phyloP scores from a whole-genome alignment of 352 stramenopile genomes.

The Plasmopara viticola region DNA sequence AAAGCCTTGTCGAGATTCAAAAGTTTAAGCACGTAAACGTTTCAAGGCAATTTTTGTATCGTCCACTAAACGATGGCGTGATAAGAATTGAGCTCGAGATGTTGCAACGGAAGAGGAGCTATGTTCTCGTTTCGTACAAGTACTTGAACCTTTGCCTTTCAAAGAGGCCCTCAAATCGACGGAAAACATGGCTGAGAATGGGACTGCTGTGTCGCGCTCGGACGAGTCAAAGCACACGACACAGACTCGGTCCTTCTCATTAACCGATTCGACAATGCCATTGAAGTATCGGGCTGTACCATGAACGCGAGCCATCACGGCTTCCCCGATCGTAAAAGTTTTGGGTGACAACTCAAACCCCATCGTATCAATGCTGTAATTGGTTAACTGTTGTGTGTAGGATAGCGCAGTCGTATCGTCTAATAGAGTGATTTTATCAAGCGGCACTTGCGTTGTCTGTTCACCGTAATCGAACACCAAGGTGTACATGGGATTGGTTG shows the following conservation, averaged over 20 bases:
- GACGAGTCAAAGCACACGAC: slow-evolving; percentile 67
- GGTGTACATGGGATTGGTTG: slow-evolving; percentile 19
- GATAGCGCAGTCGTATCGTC: slow-evolving; percentile 48
- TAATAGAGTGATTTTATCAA: slow-evolving; percentile 46
- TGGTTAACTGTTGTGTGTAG: slow-evolving; percentile 59
- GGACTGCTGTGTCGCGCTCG: slow-evolving; percentile 49
- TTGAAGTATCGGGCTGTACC: slow-evolving; percentile 54
- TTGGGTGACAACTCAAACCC: slow-evolving; percentile 60
- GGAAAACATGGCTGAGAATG: slow-evolving; percentile 66
- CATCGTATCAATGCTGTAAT: slow-evolving; percentile 73
- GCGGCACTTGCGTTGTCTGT: slow-evolving; percentile 37
- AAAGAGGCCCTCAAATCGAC: slow-evolving; percentile 45
- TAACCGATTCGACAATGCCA: slow-evolving; percentile 45
- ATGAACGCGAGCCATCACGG: slow-evolving; percentile 53
- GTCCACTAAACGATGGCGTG: slow-evolving; percentile 10
- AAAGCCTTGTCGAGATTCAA: slow-evolving; percentile 32
- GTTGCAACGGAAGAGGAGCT: slow-evolving; percentile 37
- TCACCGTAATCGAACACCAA: slow-evolving; percentile 75
- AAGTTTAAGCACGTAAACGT: slow-evolving; percentile 17
- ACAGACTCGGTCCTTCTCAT: slow-evolving; percentile 53
- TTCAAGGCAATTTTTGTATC: slow-evolving; percentile 8
- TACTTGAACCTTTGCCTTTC: slow-evolving; percentile 27
- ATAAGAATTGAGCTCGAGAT: slow-evolving; percentile 10
- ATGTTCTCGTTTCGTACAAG: slow-evolving; percentile 24
- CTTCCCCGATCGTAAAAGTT: slow-evolving; percentile 47